Evolutionary conservation across 2,329 filamentous ascomycete genomes (phyloP).

Genomic region (Fusarium sp.): DNA sequence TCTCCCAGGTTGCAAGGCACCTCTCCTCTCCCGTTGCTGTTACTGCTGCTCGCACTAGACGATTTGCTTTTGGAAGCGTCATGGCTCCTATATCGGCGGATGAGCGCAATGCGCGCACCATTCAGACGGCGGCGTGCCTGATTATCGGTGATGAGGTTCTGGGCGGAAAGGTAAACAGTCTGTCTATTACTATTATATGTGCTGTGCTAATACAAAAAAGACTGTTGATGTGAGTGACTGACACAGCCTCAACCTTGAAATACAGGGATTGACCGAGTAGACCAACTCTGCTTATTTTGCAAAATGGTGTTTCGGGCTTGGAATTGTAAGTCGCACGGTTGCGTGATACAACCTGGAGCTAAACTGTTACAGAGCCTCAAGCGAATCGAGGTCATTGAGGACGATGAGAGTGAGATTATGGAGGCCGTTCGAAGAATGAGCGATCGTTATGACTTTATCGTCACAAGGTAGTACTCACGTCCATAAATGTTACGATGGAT

Average conservation of each 20-base stretch:
- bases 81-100: constrained; percentile 55
- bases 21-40: constrained; percentile 55
- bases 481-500: not conserved
- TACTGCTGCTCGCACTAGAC: constrained; percentile 49
- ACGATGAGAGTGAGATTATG: constrained; percentile 90
- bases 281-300: constrained; percentile 74
- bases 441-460: constrained; percentile 89
- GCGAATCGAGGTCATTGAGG: constrained; percentile 90
- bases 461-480: constrained; percentile 71
- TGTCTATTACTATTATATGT: not conserved
- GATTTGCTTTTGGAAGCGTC: constrained; percentile 52
- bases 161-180: constrained; percentile 80
- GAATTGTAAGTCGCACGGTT: constrained; percentile 60
- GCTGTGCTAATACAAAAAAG: constrained; percentile 34
- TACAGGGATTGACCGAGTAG: constrained; percentile 48
- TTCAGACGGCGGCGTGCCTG: constrained; percentile 90
- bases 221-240: constrained; percentile 54
- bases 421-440: constrained; percentile 92
- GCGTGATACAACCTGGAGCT: not conserved
- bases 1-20: constrained; percentile 80
- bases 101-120: constrained; percentile 72
- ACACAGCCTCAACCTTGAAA: not conserved
- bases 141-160: constrained; percentile 98
- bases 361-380: constrained; percentile 71
- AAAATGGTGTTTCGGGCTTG: constrained; percentile 72